Base-by-base conservation (phyloP, 768 basidiomycete species). In the Phaeotremella fagi region DNA sequence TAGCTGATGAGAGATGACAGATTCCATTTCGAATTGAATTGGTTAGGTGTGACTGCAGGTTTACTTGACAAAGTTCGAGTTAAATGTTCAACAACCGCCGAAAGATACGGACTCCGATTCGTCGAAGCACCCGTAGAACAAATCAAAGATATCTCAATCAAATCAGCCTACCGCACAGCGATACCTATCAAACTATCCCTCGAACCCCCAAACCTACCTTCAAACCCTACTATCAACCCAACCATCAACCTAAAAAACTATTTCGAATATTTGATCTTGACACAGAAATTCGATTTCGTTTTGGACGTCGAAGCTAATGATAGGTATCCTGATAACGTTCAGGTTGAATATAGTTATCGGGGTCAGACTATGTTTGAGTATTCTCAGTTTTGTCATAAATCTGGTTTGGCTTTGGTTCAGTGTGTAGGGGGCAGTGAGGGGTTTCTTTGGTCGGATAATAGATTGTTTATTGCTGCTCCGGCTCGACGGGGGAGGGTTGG, bases 11-110 rank as follows among this genome's bases (percentile, higher is more conserved):
- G 2, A 26, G 4, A 33, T 37, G 24, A 60, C 37, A 69, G 73
- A 0, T 95, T 95, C 76, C 94, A 98, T 73, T 91, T 98, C 64
- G 92, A 99, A 74, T 79, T 99, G 25, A 88, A 94, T 57, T 99
- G 95, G 94, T 85, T 98, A 35, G 91, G 90, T 2, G 87, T 91
- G 1, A 91, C 90, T 0, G 90, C 91, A 22, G 82, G 88, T 20
- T 85, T 85, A 58, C 87, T 98, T 47, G 92, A 97, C 59, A 90
- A 94, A 60, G 81, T 86, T 47, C 79, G 95, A 22, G 82, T 86
- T 33, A 80, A 82, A 47, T 91, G 90, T 87, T 82, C 82, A 50
- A 80, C 87, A 35, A 80, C 82, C 3, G 88, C 92, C 41, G 91
- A 94, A 58, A 81, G 85, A 46, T 90, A 90, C 56, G 94, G 94